A percentile compares a stretch with the other conserved stretches of the same genome.
Conservation (phyloP, 345 rosid genomes). For the Diplotaxis tenuifolia region DNA sequence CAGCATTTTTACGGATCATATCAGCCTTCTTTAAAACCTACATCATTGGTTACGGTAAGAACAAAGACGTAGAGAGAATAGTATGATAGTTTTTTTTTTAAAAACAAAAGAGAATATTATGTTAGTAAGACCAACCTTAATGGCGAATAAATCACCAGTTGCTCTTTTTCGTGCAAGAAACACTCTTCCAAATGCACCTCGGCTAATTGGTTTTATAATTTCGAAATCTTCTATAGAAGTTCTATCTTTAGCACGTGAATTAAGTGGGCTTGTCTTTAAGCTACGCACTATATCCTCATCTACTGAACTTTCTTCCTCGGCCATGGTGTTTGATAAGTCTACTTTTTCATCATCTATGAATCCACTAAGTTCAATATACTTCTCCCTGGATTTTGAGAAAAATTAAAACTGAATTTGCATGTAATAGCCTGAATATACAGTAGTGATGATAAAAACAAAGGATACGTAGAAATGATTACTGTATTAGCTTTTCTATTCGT, state of each 20-base stretch:
- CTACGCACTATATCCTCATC: constrained; percentile 84
- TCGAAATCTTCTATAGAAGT: constrained; percentile 98
- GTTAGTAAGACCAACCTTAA: constrained; percentile 58
- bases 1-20: constrained; percentile 97
- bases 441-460: neutral
- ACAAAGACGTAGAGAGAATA: too few relatives aligned
- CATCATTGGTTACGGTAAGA: constrained; percentile 8
- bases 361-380: constrained; percentile 74
- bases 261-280: constrained; percentile 82
- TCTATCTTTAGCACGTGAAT: constrained; percentile 71
- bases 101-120: too few relatives aligned
- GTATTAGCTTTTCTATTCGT: constrained; percentile 87
- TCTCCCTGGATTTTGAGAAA: constrained; percentile 62
- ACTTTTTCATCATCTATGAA: constrained; percentile 79
- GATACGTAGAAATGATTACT: constrained; percentile 47
- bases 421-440: too few relatives aligned
- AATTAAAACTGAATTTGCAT: neutral
- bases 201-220: constrained; percentile 95
- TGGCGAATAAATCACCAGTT: constrained; percentile 92
- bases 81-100: too few relatives aligned
- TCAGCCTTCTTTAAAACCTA: constrained; percentile 95
- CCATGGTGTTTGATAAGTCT: constrained; percentile 54
- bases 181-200: constrained; percentile 95
- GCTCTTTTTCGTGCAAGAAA: constrained; percentile 88
- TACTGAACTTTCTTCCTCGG: constrained; percentile 76